phyloP scores from a whole-genome alignment of 1,284 basidiomycete genomes.

The Pascua guehoae region DNA sequence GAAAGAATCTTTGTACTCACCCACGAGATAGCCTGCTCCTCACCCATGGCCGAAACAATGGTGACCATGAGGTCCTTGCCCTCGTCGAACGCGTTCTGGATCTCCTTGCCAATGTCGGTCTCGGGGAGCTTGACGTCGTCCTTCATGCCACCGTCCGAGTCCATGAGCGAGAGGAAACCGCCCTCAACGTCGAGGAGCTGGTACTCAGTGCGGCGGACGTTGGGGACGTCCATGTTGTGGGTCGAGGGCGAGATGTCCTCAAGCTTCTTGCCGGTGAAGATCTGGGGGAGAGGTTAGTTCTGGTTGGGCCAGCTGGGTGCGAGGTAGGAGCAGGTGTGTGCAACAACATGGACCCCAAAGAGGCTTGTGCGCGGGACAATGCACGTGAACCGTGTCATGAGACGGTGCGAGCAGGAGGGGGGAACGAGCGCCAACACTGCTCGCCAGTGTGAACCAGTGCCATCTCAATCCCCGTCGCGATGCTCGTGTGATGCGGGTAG shows the following conservation, averaged over 20 bases:
- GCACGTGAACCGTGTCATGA: too few species aligned
- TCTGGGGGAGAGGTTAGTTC: slow-evolving; percentile 54
- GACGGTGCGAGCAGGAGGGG: background rate
- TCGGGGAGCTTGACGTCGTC: slow-evolving; percentile 96
- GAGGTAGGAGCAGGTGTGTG: background rate
- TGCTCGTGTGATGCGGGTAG: background rate
- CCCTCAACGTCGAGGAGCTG: slow-evolving; percentile 87
- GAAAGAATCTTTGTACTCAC: background rate
- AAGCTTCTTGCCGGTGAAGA: slow-evolving; percentile 93
- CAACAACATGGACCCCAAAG: too few species aligned
- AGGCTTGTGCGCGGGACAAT: too few species aligned
- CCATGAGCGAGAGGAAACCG: slow-evolving; percentile 92
- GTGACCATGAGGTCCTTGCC: slow-evolving; percentile 81
- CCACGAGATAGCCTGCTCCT: slow-evolving; percentile 72
- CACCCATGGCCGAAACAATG: slow-evolving; percentile 82
- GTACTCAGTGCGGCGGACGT: slow-evolving; percentile 88
- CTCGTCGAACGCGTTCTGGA: slow-evolving; percentile 70
- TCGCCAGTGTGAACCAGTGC: background rate
- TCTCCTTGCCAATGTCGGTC: slow-evolving; percentile 72
- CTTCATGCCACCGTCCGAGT: slow-evolving; percentile 75
- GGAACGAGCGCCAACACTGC: background rate
- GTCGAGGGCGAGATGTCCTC: slow-evolving; percentile 96
- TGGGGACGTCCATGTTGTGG: slow-evolving; percentile 82
- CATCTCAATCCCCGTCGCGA: background rate
- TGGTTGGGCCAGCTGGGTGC: background rate